Percentiles rank a stretch among this genome's conserved stretches.
Conservation (phyloP, 2,329 filamentous ascomycete genomes). For the Sarocladium oryzae region DNA sequence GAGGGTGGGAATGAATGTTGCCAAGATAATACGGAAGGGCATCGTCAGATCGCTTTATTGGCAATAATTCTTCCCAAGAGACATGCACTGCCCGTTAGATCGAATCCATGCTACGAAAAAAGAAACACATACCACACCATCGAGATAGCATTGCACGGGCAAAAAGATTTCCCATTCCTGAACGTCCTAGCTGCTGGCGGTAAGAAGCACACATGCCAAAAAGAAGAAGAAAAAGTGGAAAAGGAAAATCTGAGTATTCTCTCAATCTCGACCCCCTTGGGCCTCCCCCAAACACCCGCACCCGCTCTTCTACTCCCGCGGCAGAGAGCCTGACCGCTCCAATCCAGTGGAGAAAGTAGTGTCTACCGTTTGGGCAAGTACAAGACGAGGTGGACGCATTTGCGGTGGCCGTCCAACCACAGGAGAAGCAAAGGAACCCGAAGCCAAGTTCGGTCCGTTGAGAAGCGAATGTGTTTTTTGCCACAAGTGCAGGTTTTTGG, state of each 20-base stretch:
- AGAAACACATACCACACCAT: too few species aligned
- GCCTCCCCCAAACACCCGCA: too few species aligned
- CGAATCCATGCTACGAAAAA: too few species aligned
- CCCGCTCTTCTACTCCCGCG: too few species aligned
- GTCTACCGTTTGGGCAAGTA: not conserved
- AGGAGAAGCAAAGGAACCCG: not conserved
- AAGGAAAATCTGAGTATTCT: not conserved
- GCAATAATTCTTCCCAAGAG: too few species aligned
- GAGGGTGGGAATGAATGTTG: not conserved
- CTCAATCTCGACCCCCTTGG: not conserved
- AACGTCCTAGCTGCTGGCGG: conserved; percentile 1
- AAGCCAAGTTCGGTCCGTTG: conserved; percentile 6
- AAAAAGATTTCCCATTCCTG: not conserved
- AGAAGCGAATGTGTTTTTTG: conserved; percentile 2
- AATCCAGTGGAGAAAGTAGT: not conserved
- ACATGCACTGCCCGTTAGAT: too few species aligned
- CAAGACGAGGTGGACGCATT: not conserved
- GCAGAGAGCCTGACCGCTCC: not conserved
- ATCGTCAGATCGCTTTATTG: not conserved
- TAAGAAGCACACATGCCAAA: not conserved
- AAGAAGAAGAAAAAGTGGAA: too few species aligned
- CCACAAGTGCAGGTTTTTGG: conserved; percentile 10
- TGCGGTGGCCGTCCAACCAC: not conserved
- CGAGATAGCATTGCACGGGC: not conserved
- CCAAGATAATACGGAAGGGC: conserved; percentile 2